Conservation (phyloP, 140 eudicot genomes). For the Oenanthe javanica region DNA sequence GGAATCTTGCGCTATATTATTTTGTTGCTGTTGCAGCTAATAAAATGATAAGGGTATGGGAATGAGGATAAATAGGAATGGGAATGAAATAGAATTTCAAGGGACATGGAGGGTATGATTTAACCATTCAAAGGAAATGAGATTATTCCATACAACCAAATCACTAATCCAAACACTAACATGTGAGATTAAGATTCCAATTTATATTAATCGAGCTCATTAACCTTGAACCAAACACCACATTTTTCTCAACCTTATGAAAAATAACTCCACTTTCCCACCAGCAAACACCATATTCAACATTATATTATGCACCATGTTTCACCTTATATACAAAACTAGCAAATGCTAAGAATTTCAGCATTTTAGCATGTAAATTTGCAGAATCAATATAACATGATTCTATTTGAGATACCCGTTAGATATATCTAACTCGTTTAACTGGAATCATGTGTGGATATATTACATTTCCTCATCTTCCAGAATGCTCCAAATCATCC, state of each 20-base stretch:
- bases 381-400: not conserved
- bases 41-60: not conserved
- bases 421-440: not conserved
- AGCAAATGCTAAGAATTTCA: not conserved
- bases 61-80: too few relatives aligned
- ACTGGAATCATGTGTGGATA: not conserved
- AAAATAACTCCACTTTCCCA: not conserved
- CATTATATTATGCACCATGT: not conserved
- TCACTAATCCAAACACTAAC: too few relatives aligned
- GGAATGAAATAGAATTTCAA: too few relatives aligned
- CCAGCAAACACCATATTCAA: not conserved
- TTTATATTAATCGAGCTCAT: too few relatives aligned
- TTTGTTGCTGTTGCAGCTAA: not conserved
- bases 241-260: not conserved
- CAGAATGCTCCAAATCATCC: slow-evolving; percentile 22
- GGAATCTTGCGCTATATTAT: not conserved
- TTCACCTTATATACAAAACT: not conserved
- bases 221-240: too few relatives aligned
- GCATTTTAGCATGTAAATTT: not conserved
- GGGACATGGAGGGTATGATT: too few relatives aligned
- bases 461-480: slow-evolving; percentile 7
- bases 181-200: too few relatives aligned
- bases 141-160: too few relatives aligned
- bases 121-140: too few relatives aligned
- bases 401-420: not conserved